These are phyloP conservation scores for Candida broadrunensis DNA, from an alignment of 805 yeast genomes.

Conservation along the genomic window DNA sequence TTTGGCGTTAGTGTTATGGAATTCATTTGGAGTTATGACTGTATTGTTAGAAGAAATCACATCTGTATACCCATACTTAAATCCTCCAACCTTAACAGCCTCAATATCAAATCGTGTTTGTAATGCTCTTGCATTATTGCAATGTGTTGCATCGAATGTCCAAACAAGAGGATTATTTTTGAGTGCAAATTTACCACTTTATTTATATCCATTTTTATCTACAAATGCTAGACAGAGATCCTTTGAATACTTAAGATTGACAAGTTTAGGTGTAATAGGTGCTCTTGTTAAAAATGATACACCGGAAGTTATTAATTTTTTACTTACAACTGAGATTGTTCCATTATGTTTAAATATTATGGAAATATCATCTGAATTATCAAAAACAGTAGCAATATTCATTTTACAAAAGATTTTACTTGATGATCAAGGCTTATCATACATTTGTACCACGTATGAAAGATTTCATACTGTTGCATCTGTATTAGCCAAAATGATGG, in stretches of 20 bases:
- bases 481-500: conserved; percentile 85
- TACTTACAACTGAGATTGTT: conserved; percentile 92
- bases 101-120: conserved; percentile 91
- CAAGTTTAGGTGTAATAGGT: conserved; percentile 94
- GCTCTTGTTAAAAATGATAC: conserved; percentile 95
- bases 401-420: conserved; percentile 89
- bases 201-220: conserved; percentile 88
- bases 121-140: conserved; percentile 89
- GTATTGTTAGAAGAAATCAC: conserved; percentile 85
- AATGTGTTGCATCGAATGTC: conserved; percentile 94
- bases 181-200: conserved; percentile 88
- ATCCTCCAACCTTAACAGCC: conserved; percentile 83
- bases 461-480: conserved; percentile 91
- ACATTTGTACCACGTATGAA: conserved; percentile 93
- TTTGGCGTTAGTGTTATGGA: conserved; percentile 89
- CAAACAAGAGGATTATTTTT: conserved; percentile 84
- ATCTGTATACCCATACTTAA: conserved; percentile 82
- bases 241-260: conserved; percentile 88
- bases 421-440: conserved; percentile 87
- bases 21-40: conserved; percentile 95
- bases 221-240: conserved; percentile 90
- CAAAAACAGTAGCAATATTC: conserved; percentile 95
- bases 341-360: conserved; percentile 92
- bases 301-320: conserved; percentile 87
- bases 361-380: conserved; percentile 91